Base-by-base conservation (phyloP, 352 stramenopile species). In the Peronosclerospora sorghi region DNA sequence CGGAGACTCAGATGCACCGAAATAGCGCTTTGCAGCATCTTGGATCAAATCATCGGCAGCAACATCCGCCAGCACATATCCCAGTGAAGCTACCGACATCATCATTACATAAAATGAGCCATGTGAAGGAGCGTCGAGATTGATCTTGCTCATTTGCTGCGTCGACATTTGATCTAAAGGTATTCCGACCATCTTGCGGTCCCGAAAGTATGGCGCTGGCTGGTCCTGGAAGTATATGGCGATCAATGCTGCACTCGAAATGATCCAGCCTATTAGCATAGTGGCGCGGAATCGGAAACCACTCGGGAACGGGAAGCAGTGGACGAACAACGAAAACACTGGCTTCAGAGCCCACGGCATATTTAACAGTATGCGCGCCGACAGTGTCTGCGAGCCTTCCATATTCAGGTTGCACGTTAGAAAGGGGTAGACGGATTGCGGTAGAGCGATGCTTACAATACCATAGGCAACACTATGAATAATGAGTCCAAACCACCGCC, bases 21-120 rank as follows among this genome's bases (percentile, higher is more conserved):
- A 55, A 28, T 48, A 21, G 8, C 21, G 39, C 21, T 14, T 41
- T 12, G 55, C 55, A 2, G 80, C 43, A 13, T 83, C 56, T 3
- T 49, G 40, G 9, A 68, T 53, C n/a, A 86, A 47, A 5, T 63
- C 65, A 54, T 94, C 82, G 14, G 64, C 66, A 6, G 81, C 70
- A 4, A 89, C 75, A 43, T 94, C 79, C 2, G 78, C 73, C 29
- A 89, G 56, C n/a, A 89, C 67, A 47, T 87, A 90, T 0, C 79
- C 81, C 15, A 83, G 17, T 17, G 70, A 83, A 2, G 81, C 75
- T 15, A 89, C 32, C 8, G 62, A 60, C 63, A 95, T 85, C 35
- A 81, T 34, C 44, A 83, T 34, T 5, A 83, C 46, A 52, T 80
- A 86, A 10, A 65, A 53, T 3, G 54, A 60, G 10, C 69, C 74